Base-by-base conservation (phyloP, 352 stramenopile genomes). In the Globisporangium cystogenes region DNA sequence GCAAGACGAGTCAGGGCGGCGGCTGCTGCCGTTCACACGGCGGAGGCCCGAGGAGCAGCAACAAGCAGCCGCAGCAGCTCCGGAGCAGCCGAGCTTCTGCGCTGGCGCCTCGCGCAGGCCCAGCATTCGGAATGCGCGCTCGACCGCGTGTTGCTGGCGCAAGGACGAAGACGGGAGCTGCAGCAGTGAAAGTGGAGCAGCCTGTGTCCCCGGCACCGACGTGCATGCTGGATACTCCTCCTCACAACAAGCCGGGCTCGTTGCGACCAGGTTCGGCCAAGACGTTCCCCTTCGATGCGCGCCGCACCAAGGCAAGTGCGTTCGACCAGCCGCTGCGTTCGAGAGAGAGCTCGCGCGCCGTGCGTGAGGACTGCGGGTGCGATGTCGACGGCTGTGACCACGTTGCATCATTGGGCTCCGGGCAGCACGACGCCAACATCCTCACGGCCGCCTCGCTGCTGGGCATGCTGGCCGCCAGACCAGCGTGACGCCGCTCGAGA, bases 21-120 rank as follows among this genome's bases (percentile, higher is more conserved):
- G 73, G 73, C 10, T 74, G 67, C 31, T 84, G 73, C 42, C 73
- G 73, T 6, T 57, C 63, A 7, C 73, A 84, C 21, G 73, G 73
- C 46, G 68, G 72, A 7, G 68, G 72, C 4, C 54, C 64, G 3
- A 63, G 64, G 4, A 14, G 40, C 37, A 63, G 51, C 43, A 65
- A 53, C 26, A 46, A 26, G 27, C 20, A 35, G n/a, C 26, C 15
- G 20, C 48, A 46, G 21, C 16, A 53, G 35, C 12, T 12, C 31
- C 31, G 31, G 31, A 36, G 31, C 31, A 36, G 10, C 31, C 31
- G 8, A 36, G 8, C 31, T 36, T 8, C 0, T 8, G 4, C 31
- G 31, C 31, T 36, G 23, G 24, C 46, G 18, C n/a, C 26, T 5
- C 1, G n/a, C 31, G 12, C 16, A 20, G 2, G 27, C 20, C 6